These are phyloP conservation scores for Amniculicola lignicola DNA, from an alignment of 495 filamentous ascomycete genomes.

Conservation along the genomic window DNA sequence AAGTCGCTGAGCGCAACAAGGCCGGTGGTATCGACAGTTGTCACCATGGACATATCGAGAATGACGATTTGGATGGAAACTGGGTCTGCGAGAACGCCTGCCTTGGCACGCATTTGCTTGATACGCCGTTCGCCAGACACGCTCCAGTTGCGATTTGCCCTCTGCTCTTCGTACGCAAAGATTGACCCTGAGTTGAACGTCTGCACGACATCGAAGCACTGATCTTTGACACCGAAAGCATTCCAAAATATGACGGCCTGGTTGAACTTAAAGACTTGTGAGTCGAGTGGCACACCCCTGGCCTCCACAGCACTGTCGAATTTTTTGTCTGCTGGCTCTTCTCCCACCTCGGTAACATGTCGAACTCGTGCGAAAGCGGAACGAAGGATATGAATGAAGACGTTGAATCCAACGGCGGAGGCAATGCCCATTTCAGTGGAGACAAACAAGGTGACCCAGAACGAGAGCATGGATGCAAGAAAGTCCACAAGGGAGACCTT, in stretches of 20 bases:
- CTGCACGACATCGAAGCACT: slow-evolving; percentile 46
- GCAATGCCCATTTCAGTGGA: slow-evolving; percentile 91
- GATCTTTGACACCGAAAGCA: slow-evolving; percentile 45
- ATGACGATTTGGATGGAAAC: slow-evolving; percentile 31
- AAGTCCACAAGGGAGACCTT: slow-evolving; percentile 82
- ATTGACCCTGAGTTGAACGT: slow-evolving; percentile 33
- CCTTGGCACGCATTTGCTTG: slow-evolving; percentile 33
- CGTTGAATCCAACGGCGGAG: slow-evolving; percentile 59
- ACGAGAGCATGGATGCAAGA: slow-evolving; percentile 87
- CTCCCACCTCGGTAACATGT: slow-evolving; percentile 28
- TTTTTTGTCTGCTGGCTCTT: background rate
- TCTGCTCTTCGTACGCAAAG: slow-evolving; percentile 37
- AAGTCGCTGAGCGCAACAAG: slow-evolving; percentile 26
- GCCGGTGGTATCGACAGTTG: slow-evolving; percentile 26
- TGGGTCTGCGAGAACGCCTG: slow-evolving; percentile 10
- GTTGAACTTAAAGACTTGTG: slow-evolving; percentile 12
- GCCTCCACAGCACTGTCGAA: background rate
- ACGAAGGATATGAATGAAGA: slow-evolving; percentile 41
- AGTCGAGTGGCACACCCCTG: background rate
- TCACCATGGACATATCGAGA: slow-evolving; percentile 34
- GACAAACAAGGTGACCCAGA: slow-evolving; percentile 81
- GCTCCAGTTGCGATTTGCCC: slow-evolving; percentile 47
- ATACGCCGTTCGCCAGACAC: slow-evolving; percentile 43
- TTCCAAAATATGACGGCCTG: slow-evolving; percentile 33
- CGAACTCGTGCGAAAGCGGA: slow-evolving; percentile 47